Base-by-base conservation (phyloP, 1,139 yeast species). In the Lodderomyces theae region DNA sequence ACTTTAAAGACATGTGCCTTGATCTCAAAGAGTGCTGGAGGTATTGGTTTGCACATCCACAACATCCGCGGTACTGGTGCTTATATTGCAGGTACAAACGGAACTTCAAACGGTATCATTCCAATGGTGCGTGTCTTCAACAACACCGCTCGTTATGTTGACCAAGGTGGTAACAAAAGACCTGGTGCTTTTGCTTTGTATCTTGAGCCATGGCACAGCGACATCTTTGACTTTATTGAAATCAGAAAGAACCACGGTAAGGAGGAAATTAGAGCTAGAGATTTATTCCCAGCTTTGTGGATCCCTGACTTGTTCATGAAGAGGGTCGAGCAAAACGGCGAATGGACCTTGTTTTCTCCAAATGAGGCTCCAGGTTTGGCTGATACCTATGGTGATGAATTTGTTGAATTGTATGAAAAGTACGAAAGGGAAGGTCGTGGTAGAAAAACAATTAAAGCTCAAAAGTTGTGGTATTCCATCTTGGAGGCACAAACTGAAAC, bases 181-280 rank as follows among this genome's bases (percentile, higher is more conserved):
- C 96, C 96, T 2, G 96, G 96, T 57, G 96, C 96, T 11, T 85
- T 87, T 62, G 95, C 96, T 33, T 67, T 87, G 43, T 87, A 87
- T 63, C 70, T 87, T 44, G 96, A 87, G 66, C 95, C 96, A 51
- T 87, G 96, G 96, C 96, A 87, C 57, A 79, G 87, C 18, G 96
- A 87, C 58, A 77, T 87, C 43, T 82, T 86, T 59, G 95, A 86
- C 45, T 84, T 87, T 58, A 69, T 87, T 42, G 94, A 87, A 51
- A 77, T 87, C 51, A 80, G 95, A 64, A 87, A 87, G 68, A 87
- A 86, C 61, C 95, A 87, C 59, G 96, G 96, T 49, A 87, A 86
- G 58, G 96, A 87, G 66, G 96, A 87, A 67, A 76, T 82, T 54
- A 79, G 96, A 62, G 95, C 96, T 10, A 78, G 96, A 61, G 96